Base-by-base conservation (phyloP, 2,329 filamentous ascomycete genomes). In the Penicillium hordei region DNA sequence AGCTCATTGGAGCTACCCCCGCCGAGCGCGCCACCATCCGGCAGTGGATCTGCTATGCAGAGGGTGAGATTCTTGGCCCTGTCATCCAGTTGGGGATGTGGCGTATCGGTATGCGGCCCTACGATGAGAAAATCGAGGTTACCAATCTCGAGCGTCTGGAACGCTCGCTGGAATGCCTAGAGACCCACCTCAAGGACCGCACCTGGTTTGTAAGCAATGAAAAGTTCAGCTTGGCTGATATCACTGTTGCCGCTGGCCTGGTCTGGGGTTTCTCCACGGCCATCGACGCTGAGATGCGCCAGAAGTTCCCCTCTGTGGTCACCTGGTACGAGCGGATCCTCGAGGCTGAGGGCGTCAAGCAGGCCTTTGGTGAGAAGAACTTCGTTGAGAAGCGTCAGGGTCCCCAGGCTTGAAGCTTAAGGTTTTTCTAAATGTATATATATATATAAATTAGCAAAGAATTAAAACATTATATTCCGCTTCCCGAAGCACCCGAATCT, bases 31-130 rank as follows among this genome's bases (percentile, higher is more conserved):
- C 79, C 0, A 64, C 69, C 9, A 75, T 83, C 66, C 67, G 72
- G 29, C 74, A 81, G 65, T 84, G 80, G 81, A 66, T 76, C n/a
- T 69, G 64, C 53, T 79, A 78, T 61, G 65, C 76, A 15, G 75
- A 80, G 57, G 66, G 62, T 46, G 70, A 71, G 58, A 34, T 69
- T 34, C 8, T 61, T 10, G 56, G 59, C 15, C 60, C 58, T 12
- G 40, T 67, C n/a, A 56, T 63, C 2, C 58, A 60, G 19, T 45
- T 66, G 23, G 55, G 57, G 1, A 33, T 69, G 44, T 66, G 65
- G 60, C 64, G 70, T 1, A 2, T 71, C 9, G 65, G 66, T 5
- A 2, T 60, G 1, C 21, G 21, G 15, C 40, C 62, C 12, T 71
- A 62, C 44, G 59, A 70, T n/a, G 65, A 67, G 51, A 58, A 48